Percentiles rank a stretch among this genome's conserved stretches.
Conservation (phyloP, 768 basidiomycete species). For the Amanita rubescens region DNA sequence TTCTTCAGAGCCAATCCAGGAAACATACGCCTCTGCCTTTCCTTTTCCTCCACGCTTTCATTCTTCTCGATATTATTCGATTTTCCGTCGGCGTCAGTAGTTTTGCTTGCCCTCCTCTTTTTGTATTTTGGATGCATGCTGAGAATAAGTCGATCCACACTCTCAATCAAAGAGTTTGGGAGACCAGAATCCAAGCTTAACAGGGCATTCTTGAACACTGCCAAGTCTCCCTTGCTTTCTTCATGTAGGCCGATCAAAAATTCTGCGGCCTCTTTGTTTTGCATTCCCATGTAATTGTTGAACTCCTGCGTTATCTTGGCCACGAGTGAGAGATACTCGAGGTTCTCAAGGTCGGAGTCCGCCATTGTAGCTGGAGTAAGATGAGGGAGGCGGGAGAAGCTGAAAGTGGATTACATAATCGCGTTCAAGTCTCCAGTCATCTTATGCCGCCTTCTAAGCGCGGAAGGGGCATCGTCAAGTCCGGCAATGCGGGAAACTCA, state of each 20-base stretch:
- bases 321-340: conserved; percentile 89
- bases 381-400: conserved; percentile 4
- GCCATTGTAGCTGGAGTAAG: conserved; percentile 36
- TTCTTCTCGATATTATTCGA: conserved; percentile 22
- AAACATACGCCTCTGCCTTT: conserved; percentile 80
- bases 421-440: background rate
- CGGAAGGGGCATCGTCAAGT: conserved; percentile 72
- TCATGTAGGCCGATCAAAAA: conserved; percentile 91
- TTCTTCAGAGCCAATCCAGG: conserved; percentile 85
- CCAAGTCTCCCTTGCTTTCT: conserved; percentile 62
- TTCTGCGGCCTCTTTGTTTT: conserved; percentile 92
- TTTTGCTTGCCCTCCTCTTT: conserved; percentile 46
- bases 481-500: conserved; percentile 87
- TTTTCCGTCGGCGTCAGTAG: conserved; percentile 29
- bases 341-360: conserved; percentile 77
- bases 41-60: conserved; percentile 47
- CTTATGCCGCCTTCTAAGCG: conserved; percentile 43
- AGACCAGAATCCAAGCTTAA: conserved; percentile 74
- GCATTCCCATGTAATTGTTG: conserved; percentile 75
- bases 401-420: conserved; percentile 11
- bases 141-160: conserved; percentile 89
- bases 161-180: conserved; percentile 85
- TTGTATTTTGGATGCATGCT: conserved; percentile 96
- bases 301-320: conserved; percentile 91
- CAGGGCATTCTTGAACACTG: conserved; percentile 77